These are phyloP conservation scores for Quercus gilva DNA, from an alignment of 306 rosid species.

Conservation along the genomic window DNA sequence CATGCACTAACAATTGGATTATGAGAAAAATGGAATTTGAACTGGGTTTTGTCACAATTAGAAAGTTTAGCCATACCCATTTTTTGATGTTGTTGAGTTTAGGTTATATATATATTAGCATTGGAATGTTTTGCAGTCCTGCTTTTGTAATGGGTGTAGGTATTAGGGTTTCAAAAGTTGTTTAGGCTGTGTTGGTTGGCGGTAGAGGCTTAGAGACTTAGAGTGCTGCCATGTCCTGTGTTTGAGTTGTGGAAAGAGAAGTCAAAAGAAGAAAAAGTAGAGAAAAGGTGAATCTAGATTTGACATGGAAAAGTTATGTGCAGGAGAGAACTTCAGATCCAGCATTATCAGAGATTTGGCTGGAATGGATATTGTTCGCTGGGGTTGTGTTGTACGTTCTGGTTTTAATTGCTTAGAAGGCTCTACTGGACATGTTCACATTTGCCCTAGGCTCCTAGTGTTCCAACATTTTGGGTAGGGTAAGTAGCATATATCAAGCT, in stretches of 20 bases:
- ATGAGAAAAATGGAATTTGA: neutral
- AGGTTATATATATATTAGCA: no score
- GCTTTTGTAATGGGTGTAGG: neutral
- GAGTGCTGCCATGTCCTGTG: neutral
- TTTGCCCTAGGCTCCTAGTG: neutral
- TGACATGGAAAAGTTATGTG: neutral
- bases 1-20: no score
- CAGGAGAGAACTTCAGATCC: neutral
- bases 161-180: neutral
- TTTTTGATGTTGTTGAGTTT: no score
- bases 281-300: neutral
- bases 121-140: neutral
- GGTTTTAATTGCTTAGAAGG: neutral
- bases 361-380: neutral
- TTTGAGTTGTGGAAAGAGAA: neutral
- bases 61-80: no score
- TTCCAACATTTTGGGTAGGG: neutral
- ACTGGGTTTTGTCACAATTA: neutral
- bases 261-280: neutral
- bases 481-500: slow-evolving; percentile 10
- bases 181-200: neutral
- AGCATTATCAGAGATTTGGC: neutral
- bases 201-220: no score
- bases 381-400: neutral
- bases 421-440: neutral